Conservation (phyloP, 768 basidiomycete genomes). For the Tylopilus balloui region DNA sequence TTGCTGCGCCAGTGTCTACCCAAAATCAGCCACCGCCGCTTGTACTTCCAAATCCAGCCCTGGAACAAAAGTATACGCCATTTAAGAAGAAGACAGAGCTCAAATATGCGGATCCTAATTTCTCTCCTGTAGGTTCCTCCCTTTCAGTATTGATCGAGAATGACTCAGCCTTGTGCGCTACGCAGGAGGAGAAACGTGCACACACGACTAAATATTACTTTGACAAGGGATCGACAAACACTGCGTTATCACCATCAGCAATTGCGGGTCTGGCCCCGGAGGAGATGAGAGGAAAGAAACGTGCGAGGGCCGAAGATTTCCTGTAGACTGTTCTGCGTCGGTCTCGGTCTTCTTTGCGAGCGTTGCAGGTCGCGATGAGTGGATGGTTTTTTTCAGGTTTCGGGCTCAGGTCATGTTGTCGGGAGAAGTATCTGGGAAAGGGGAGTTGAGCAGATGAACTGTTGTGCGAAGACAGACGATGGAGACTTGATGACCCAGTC, state of each 20-base stretch:
- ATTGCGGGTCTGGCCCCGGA: slow-evolving; percentile 37
- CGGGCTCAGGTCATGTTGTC: slow-evolving; percentile 18
- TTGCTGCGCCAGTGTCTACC: slow-evolving; percentile 22
- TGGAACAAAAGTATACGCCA: slow-evolving; percentile 62
- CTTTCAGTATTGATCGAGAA: neutral
- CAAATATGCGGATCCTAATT: slow-evolving; percentile 74
- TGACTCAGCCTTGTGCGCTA: neutral
- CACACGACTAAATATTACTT: slow-evolving; percentile 58
- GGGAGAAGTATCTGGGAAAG: slow-evolving; percentile 6
- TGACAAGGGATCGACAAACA: slow-evolving; percentile 39
- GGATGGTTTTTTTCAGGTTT: slow-evolving; percentile 30
- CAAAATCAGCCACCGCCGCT: slow-evolving; percentile 29
- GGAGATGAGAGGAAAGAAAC: slow-evolving; percentile 74
- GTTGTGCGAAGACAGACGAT: slow-evolving; percentile 13
- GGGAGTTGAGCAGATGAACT: neutral
- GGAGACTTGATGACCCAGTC: slow-evolving; percentile 34
- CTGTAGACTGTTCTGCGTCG: slow-evolving; percentile 40
- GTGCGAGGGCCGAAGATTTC: slow-evolving; percentile 85
- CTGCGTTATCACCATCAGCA: slow-evolving; percentile 13
- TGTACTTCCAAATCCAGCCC: slow-evolving; percentile 50
- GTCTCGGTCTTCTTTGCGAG: slow-evolving; percentile 28
- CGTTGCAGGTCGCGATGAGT: slow-evolving; percentile 29
- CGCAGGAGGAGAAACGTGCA: slow-evolving; percentile 75
- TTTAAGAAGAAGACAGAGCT: slow-evolving; percentile 75
- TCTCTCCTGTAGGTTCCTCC: slow-evolving; percentile 57